A percentile compares a stretch with the other conserved stretches of the same genome.
phyloP scores from a whole-genome alignment of 305 asterid species.

The Fraxinus latifolia region DNA sequence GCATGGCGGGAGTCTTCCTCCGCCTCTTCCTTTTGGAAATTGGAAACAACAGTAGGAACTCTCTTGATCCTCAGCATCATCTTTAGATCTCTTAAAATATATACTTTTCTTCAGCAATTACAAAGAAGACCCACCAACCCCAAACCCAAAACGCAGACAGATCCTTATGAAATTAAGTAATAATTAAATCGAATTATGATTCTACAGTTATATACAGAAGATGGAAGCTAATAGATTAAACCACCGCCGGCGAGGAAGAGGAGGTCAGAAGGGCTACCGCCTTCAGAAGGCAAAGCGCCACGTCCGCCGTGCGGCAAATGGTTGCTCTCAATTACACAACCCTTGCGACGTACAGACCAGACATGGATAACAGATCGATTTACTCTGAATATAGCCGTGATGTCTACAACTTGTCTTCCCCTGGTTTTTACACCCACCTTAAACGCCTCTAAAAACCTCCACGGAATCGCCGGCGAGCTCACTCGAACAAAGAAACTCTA shows the following conservation, averaged over 20 bases:
- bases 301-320: constrained; percentile 99
- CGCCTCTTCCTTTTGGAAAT: constrained; percentile 71
- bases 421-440: constrained; percentile 43
- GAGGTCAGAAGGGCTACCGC: constrained; percentile 99
- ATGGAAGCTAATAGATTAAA: constrained; percentile 17
- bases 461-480: not conserved
- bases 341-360: constrained; percentile 72
- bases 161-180: not conserved
- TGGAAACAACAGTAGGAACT: constrained; percentile 88
- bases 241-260: constrained; percentile 99
- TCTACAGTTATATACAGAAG: not conserved
- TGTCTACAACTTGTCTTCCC: constrained; percentile 56
- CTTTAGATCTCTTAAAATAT: constrained; percentile 8
- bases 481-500: not conserved
- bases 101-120: constrained; percentile 6
- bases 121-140: not conserved
- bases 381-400: constrained; percentile 79
- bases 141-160: not conserved
- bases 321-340: constrained; percentile 62
- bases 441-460: constrained; percentile 22
- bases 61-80: constrained; percentile 81
- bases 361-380: constrained; percentile 53
- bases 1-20: constrained; percentile 45
- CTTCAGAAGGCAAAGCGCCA: constrained; percentile 92
- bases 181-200: not conserved